These are phyloP conservation scores for Aspergillus brasiliensis DNA, from an alignment of 2,329 filamentous ascomycete species.

Conservation along the genomic window DNA sequence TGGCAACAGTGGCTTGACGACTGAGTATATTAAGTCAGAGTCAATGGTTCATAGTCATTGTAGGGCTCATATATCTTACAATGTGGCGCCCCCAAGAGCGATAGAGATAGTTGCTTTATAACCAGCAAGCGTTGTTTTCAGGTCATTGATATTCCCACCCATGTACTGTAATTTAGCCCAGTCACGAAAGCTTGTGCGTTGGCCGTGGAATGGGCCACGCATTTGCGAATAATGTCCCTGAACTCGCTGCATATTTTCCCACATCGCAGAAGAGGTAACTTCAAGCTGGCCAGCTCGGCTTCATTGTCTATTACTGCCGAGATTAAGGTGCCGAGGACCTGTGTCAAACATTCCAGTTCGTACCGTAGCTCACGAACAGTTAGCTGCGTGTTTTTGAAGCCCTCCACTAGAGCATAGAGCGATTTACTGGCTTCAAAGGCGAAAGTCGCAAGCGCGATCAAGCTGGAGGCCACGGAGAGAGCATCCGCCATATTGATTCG, in stretches of 20 bases:
- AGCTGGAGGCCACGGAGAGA: conserved; percentile 20
- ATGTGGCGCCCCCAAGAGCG: conserved; percentile 28
- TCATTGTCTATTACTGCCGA: conserved; percentile 16
- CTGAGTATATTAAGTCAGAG: conserved; percentile 12
- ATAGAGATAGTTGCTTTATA: conserved; percentile 33
- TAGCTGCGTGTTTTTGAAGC: conserved; percentile 22
- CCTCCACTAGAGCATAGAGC: conserved; percentile 22
- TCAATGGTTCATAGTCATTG: background rate
- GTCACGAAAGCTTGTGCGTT: conserved; percentile 22
- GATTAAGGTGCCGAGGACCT: conserved; percentile 19
- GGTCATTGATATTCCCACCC: conserved; percentile 24
- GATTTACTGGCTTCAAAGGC: conserved; percentile 26
- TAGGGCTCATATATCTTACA: conserved; percentile 22
- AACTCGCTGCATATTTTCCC: conserved; percentile 24
- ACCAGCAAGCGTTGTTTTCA: conserved; percentile 23
- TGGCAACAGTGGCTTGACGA: conserved; percentile 21
- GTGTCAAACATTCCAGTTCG: conserved; percentile 21
- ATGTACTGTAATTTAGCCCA: conserved; percentile 15
- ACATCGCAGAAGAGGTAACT: conserved; percentile 25
- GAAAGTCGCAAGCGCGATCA: conserved; percentile 25
- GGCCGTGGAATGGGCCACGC: conserved; percentile 14
- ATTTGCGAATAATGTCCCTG: conserved; percentile 19
- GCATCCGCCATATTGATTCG: conserved; percentile 23
- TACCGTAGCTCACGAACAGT: conserved; percentile 22
- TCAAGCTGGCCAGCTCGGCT: conserved; percentile 19